Percentiles rank a stretch among this genome's conserved stretches.
Conservation (phyloP, 2,329 filamentous ascomycete species). For the Hymenoscyphus salicellus region DNA sequence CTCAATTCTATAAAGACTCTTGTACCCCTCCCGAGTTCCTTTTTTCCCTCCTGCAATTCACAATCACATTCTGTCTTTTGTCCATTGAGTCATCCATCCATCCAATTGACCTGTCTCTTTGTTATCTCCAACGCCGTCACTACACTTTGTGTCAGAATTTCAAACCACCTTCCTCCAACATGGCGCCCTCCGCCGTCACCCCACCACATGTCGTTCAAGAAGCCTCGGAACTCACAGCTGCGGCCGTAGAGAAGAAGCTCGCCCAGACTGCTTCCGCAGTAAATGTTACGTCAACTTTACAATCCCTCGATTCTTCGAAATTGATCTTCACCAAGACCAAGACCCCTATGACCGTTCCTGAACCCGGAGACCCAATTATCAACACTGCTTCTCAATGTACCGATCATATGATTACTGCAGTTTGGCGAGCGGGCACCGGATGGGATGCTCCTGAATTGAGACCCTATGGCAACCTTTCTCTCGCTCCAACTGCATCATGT, state of each 20-base stretch:
- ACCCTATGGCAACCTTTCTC: conserved; percentile 73
- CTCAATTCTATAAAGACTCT: conserved; percentile 4
- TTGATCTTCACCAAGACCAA: conserved; percentile 54
- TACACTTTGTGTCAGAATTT: neutral
- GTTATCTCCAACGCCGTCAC: neutral
- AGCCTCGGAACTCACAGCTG: conserved; percentile 51
- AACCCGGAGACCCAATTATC: conserved; percentile 42
- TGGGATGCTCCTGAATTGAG: conserved; percentile 73
- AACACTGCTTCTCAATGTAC: conserved; percentile 44
- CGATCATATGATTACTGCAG: conserved; percentile 82
- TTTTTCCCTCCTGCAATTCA: neutral
- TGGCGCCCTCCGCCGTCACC: conserved; percentile 49
- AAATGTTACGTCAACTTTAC: conserved; percentile 54
- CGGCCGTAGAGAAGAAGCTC: conserved; percentile 50
- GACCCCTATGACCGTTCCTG: conserved; percentile 51
- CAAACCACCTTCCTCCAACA: conserved; percentile 25
- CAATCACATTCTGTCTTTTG: neutral
- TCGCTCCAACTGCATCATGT: conserved; percentile 77
- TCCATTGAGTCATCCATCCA: neutral
- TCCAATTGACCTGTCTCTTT: conserved; percentile 4
- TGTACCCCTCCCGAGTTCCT: neutral
- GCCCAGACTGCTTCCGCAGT: conserved; percentile 43
- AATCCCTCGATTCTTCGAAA: conserved; percentile 56
- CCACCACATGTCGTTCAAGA: conserved; percentile 40
- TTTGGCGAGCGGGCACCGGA: conserved; percentile 63